These are phyloP conservation scores for Euphorbia peplus DNA, from an alignment of 345 rosid species.

Conservation along the genomic window DNA sequence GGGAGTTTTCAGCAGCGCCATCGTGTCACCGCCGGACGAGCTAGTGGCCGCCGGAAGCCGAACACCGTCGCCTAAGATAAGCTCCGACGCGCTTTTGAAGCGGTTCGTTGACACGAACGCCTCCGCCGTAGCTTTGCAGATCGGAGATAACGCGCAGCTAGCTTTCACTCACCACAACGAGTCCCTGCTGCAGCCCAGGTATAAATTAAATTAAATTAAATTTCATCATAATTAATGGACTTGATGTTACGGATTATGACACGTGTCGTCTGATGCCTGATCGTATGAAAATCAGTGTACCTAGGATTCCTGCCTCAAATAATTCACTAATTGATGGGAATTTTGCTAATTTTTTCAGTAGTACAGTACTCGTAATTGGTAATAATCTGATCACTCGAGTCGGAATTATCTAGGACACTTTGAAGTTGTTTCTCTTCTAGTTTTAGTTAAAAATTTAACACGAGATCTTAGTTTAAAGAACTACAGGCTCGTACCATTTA, in stretches of 20 bases:
- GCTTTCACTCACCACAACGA: slow-evolving; percentile 74
- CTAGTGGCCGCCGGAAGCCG: slow-evolving; percentile 92
- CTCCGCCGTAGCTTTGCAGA: slow-evolving; percentile 62
- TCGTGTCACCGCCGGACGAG: slow-evolving; percentile 89
- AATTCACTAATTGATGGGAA: no score
- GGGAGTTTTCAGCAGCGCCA: slow-evolving; percentile 79
- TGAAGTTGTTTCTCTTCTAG: no score
- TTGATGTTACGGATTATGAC: background rate
- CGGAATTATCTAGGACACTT: no score
- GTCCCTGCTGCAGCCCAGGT: slow-evolving; percentile 76
- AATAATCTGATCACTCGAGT: no score
- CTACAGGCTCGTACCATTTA: no score
- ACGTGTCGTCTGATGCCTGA: background rate
- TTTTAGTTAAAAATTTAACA: no score
- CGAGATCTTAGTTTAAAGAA: no score
- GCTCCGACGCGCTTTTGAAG: slow-evolving; percentile 55
- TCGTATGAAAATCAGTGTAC: background rate
- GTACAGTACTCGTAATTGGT: no score
- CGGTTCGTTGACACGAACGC: slow-evolving; percentile 54
- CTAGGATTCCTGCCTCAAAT: background rate
- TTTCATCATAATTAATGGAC: background rate
- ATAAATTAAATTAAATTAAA: no score
- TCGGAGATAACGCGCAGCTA: slow-evolving; percentile 69
- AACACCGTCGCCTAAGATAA: slow-evolving; percentile 86
- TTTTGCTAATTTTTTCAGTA: no score